Percentiles rank a stretch among this genome's conserved stretches.
Evolutionary conservation across 768 basidiomycete species (phyloP).

Genomic region (Suillus subluteus): DNA sequence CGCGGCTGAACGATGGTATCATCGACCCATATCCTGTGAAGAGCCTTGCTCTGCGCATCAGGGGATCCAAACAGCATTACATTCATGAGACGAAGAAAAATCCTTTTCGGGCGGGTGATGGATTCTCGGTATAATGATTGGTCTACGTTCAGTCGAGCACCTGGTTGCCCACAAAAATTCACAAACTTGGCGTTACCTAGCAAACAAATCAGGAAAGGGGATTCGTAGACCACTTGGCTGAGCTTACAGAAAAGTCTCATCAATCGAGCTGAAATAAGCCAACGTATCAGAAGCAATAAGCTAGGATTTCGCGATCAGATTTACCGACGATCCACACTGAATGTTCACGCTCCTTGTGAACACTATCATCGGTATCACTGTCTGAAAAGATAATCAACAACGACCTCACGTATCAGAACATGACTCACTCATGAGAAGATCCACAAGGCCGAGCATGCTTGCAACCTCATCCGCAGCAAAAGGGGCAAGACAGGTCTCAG

Average conservation of each 20-base stretch:
- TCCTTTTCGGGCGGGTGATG: background rate
- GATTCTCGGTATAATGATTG: constrained; percentile 27
- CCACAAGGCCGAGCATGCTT: constrained; percentile 37
- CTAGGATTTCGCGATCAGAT: background rate
- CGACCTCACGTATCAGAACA: background rate
- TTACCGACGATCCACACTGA: background rate
- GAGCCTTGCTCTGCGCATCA: constrained; percentile 40
- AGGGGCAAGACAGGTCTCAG: constrained; percentile 40
- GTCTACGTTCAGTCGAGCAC: constrained; percentile 35
- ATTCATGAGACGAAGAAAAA: constrained; percentile 18
- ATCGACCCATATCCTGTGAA: constrained; percentile 52
- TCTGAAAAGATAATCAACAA: background rate
- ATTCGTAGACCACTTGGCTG: background rate
- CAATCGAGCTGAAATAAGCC: constrained; percentile 36
- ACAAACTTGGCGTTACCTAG: constrained; percentile 34
- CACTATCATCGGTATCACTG: too few species aligned
- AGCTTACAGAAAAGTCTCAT: constrained; percentile 47
- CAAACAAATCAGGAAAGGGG: background rate
- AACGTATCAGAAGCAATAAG: background rate
- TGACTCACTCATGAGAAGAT: constrained; percentile 35
- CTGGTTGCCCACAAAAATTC: constrained; percentile 40
- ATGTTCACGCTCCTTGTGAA: background rate
- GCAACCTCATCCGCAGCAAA: constrained; percentile 39
- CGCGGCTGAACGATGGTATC: constrained; percentile 37
- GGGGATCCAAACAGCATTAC: constrained; percentile 49